Conservation (phyloP, 305 asterid species). For the Solanum aculeatissimum region DNA sequence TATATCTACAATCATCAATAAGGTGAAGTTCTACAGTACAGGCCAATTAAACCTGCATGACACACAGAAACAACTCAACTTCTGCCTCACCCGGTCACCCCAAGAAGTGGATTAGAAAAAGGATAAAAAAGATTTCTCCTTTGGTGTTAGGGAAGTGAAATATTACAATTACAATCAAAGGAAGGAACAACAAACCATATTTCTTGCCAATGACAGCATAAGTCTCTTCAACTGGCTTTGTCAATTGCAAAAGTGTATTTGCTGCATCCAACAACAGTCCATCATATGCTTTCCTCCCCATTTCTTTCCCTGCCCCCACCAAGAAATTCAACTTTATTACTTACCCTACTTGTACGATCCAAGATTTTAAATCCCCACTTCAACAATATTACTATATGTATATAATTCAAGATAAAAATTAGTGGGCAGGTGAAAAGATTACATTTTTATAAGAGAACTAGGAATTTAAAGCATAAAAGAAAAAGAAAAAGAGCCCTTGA, state of each 20-base stretch:
- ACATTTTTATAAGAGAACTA: neutral
- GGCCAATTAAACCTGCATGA: neutral
- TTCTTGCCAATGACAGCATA: slow-evolving; percentile 61
- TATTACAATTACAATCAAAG: neutral
- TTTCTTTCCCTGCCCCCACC: slow-evolving; percentile 20
- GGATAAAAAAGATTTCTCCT: neutral
- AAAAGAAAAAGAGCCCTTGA: neutral
- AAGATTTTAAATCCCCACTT: neutral
- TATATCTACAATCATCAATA: neutral
- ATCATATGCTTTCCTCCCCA: slow-evolving; percentile 47
- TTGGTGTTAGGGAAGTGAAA: neutral
- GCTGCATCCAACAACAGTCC: slow-evolving; percentile 87
- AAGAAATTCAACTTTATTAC: neutral
- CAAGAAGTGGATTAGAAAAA: neutral
- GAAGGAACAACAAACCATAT: slow-evolving; percentile 39
- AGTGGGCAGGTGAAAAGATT: neutral
- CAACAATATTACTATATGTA: neutral
- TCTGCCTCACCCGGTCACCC: neutral
- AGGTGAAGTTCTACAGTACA: neutral
- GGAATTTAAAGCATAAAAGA: neutral
- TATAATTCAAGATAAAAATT: neutral
- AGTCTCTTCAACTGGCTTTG: slow-evolving; percentile 70
- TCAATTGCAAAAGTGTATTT: slow-evolving; percentile 78
- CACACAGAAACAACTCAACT: neutral
- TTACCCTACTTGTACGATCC: neutral